phyloP scores from a whole-genome alignment of 75 land plant species.

The Picea sitchensis region DNA sequence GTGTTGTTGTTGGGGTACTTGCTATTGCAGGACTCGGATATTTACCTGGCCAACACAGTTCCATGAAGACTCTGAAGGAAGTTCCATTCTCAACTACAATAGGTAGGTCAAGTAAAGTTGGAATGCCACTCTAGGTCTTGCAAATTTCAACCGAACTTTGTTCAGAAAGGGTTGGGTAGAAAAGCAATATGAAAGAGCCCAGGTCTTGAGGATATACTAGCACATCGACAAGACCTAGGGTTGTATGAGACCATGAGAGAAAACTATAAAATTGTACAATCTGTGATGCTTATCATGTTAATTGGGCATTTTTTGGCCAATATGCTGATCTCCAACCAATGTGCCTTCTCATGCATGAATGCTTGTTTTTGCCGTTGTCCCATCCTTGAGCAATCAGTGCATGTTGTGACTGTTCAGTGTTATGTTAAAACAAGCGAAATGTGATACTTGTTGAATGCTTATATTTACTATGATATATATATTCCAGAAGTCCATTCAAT shows the following conservation, averaged over 20 bases:
- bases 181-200: background rate
- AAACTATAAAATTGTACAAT: no score
- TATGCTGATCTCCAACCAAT: no score
- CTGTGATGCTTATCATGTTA: no score
- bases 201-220: background rate
- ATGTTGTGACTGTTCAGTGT: no score
- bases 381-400: no score
- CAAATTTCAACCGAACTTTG: background rate
- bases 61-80: background rate
- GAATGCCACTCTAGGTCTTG: background rate
- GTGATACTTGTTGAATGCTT: background rate
- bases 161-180: background rate
- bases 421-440: no score
- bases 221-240: background rate
- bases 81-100: slow-evolving; percentile 1
- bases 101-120: background rate
- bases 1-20: slow-evolving; percentile 7
- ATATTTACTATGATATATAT: background rate
- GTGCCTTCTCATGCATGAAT: no score
- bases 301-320: no score
- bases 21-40: slow-evolving; percentile 8
- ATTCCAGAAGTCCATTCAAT: background rate
- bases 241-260: no score
- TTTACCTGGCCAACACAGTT: background rate
- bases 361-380: no score